phyloP scores from a whole-genome alignment of 768 basidiomycete genomes.

The Rossbeevera mucosa region DNA sequence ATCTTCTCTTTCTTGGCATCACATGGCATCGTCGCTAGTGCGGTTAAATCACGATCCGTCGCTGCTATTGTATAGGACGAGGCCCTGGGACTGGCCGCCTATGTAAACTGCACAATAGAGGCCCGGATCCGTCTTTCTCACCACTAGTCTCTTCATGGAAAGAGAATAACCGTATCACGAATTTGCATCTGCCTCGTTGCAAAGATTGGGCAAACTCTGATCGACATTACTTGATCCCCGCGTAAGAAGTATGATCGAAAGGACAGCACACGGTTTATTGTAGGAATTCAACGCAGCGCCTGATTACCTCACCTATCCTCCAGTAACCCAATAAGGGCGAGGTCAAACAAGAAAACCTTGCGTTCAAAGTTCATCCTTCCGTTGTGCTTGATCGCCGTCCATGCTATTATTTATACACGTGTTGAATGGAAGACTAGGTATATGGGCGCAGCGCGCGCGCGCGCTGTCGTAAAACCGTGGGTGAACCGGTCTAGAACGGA shows the following conservation, averaged over 20 bases:
- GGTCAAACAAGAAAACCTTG: not conserved
- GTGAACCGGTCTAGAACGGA: not conserved
- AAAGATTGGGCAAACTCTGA: not conserved
- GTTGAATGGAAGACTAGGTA: not conserved
- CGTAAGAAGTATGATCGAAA: not conserved
- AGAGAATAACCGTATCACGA: not conserved
- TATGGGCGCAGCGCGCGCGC: not conserved
- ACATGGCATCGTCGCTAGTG: not conserved
- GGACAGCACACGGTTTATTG: not conserved
- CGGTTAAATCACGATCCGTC: not conserved
- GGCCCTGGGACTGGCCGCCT: not conserved
- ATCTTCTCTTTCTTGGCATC: not conserved
- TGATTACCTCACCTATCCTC: not conserved
- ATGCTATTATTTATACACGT: not conserved
- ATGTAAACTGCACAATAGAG: not conserved
- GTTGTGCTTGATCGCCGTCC: not conserved
- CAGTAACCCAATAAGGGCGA: not conserved
- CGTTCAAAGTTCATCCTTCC: not conserved
- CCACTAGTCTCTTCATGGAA: not conserved
- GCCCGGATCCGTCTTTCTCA: not conserved
- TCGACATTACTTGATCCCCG: not conserved
- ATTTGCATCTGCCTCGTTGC: not conserved
- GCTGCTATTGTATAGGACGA: not conserved
- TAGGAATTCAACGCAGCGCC: not conserved
- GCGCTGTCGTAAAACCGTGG: not conserved